Evolutionary conservation across 352 stramenopile genomes (phyloP).

Genomic region (Pythium pectinolyticum): DNA sequence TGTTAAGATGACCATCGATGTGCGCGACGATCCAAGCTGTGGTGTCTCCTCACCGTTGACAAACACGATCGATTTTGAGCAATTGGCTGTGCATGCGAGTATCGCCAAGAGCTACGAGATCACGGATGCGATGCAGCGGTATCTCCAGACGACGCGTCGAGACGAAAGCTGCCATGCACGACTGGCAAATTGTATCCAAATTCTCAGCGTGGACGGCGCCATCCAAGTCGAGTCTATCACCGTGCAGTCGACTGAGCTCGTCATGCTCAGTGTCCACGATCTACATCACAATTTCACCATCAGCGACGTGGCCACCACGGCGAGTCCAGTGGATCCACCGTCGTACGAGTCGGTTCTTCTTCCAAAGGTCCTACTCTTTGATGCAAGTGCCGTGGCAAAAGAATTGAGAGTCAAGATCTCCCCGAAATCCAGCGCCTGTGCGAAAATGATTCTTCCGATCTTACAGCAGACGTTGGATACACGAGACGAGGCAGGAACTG

Average conservation of each 20-base stretch:
- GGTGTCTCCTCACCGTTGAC: background rate
- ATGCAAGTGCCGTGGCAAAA: constrained; percentile 32
- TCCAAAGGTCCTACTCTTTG: constrained; percentile 32
- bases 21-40: constrained; percentile 3
- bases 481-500: constrained; percentile 11
- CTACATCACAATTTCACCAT: constrained; percentile 43
- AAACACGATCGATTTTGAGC: constrained; percentile 17
- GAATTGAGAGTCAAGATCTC: constrained; percentile 21
- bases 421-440: background rate
- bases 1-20: constrained; percentile 26
- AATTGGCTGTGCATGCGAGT: constrained; percentile 44
- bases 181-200: constrained; percentile 27
- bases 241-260: background rate
- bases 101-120: constrained; percentile 42
- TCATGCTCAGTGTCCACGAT: constrained; percentile 8
- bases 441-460: constrained; percentile 22
- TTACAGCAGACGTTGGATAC: constrained; percentile 46
- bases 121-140: constrained; percentile 34
- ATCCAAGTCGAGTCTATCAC: constrained; percentile 13
- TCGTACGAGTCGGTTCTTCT: constrained; percentile 2
- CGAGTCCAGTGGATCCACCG: background rate
- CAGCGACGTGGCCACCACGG: constrained; percentile 30
- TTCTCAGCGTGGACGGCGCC: constrained; percentile 39
- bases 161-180: constrained; percentile 24
- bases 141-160: constrained; percentile 27